Base-by-base conservation (phyloP, 2,329 filamentous ascomycete species). In the Ophiostoma sp. region DNA sequence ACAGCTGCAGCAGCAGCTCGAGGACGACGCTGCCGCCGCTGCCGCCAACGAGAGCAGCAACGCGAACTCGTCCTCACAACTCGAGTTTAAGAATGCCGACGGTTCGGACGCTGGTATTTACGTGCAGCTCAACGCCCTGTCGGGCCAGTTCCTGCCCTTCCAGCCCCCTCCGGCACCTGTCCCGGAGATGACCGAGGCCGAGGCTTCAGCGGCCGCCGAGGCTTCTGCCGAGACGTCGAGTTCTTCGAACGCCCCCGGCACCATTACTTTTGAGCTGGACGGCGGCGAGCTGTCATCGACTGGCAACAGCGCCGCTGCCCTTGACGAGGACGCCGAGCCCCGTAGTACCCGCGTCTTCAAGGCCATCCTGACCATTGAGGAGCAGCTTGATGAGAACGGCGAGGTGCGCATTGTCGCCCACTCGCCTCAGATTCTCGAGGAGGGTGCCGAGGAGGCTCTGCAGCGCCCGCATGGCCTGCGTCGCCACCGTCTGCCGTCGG, bases 81-180 rank as follows among this genome's bases (percentile, higher is more conserved):
- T 87, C 75, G 86, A 86, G 76, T 78, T 89, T 73, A 86, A 84
- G 79, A 86, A 86, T 78, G 85, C 87, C 76, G 89, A 88, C 78
- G 88, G 87, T 74, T 84, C 81, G 77, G 84, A 88, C 77, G 84
- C 87, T 64, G 88, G 87, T 78, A 82, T 93, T 75, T 89, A 89
- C 77, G 84, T 92, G 74, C 90, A 92, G 78, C 86, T 92, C 72
- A 89, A 93, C 80, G 84, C 91, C 78, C 88, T 92, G 82, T 87
- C 90, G 22, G 90, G 89, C 77, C 88, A 89, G 75, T 93, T 95
- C 78, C 84, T 91, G 64, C 95, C 95, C 7, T 98, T 97, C 84
- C 88, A 90, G 72, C 92, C 93, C 28, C 96, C 95, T n/a, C 93
- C 95, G 25, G 84, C 91, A 59, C 96, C 95, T 0, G 84, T 89